These are phyloP conservation scores for Fusarium circinatum DNA, from an alignment of 2,329 filamentous ascomycete species.

Conservation along the genomic window DNA sequence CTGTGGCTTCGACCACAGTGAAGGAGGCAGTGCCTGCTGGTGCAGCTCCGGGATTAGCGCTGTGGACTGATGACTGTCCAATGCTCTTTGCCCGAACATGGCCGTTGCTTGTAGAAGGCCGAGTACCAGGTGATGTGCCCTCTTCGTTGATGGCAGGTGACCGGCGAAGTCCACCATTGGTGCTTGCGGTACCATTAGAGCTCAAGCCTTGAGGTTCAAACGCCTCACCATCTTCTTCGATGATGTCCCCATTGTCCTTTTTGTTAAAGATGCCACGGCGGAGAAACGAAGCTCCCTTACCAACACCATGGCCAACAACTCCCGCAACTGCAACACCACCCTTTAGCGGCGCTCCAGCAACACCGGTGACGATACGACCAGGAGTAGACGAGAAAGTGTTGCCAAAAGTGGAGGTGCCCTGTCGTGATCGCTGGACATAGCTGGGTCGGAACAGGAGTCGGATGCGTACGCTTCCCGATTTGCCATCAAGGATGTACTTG, in stretches of 20 bases:
- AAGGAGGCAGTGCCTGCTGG: constrained; percentile 82
- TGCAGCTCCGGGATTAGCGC: constrained; percentile 66
- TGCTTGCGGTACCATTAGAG: constrained; percentile 50
- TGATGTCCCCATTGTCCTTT: constrained; percentile 71
- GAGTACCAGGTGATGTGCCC: constrained; percentile 38
- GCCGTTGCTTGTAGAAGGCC: constrained; percentile 45
- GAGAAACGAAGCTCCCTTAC: constrained; percentile 91
- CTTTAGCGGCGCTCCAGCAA: constrained; percentile 91
- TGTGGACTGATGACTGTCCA: constrained; percentile 74
- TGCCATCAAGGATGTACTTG: constrained; percentile 81
- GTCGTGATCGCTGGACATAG: constrained; percentile 86
- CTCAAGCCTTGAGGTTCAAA: constrained; percentile 52
- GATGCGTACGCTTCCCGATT: constrained; percentile 84
- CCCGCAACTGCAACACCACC: constrained; percentile 82
- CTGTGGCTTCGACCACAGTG: constrained; percentile 79
- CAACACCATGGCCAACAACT: constrained; percentile 79
- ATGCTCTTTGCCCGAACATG: constrained; percentile 68
- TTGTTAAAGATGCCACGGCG: constrained; percentile 82
- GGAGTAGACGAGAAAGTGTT: constrained; percentile 88
- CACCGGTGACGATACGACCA: constrained; percentile 84
- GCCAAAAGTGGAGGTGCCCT: constrained; percentile 92
- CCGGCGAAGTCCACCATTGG: constrained; percentile 54
- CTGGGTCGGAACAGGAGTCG: constrained; percentile 92
- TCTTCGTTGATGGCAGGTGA: constrained; percentile 52
- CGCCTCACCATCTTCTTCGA: constrained; percentile 57